These are phyloP conservation scores for Chimonanthus salicifolius DNA, from an alignment of 164 flowering plant genomes.

Conservation along the genomic window DNA sequence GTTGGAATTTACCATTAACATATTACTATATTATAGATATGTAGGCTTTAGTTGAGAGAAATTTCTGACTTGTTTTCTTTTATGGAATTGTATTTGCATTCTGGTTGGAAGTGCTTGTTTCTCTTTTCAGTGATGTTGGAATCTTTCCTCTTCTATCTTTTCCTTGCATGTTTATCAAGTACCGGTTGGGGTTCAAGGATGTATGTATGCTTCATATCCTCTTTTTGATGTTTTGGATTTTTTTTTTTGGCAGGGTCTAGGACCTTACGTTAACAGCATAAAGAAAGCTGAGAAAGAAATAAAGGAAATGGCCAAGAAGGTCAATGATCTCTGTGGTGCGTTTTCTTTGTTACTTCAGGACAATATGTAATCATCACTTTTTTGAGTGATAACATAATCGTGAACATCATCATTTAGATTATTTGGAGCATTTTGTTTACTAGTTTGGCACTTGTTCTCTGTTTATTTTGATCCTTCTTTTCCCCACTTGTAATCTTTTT, in stretches of 20 bases:
- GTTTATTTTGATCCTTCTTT: too few relatives aligned
- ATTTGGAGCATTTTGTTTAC: too few relatives aligned
- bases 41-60: too few relatives aligned
- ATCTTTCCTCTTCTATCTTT: neutral
- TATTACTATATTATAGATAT: too few relatives aligned
- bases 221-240: neutral
- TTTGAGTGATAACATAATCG: too few relatives aligned
- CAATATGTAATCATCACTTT: neutral
- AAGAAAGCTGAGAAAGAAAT: conserved; percentile 91
- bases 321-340: conserved; percentile 93
- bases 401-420: too few relatives aligned
- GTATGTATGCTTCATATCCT: neutral
- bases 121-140: neutral
- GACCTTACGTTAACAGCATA: conserved; percentile 77
- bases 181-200: neutral
- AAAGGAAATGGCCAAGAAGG: conserved; percentile 88
- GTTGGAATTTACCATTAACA: too few relatives aligned
- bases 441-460: too few relatives aligned
- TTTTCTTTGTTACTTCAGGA: neutral
- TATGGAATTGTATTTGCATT: too few relatives aligned
- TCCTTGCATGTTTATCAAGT: neutral
- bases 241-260: conserved; percentile 62
- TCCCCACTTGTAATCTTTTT: too few relatives aligned
- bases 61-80: too few relatives aligned
- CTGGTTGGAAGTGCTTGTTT: neutral